Evolutionary conservation across 2,329 filamentous ascomycete species (phyloP), one percentile per base, ranked within the genome.

Genomic region (Atkinsonella texensis): DNA sequence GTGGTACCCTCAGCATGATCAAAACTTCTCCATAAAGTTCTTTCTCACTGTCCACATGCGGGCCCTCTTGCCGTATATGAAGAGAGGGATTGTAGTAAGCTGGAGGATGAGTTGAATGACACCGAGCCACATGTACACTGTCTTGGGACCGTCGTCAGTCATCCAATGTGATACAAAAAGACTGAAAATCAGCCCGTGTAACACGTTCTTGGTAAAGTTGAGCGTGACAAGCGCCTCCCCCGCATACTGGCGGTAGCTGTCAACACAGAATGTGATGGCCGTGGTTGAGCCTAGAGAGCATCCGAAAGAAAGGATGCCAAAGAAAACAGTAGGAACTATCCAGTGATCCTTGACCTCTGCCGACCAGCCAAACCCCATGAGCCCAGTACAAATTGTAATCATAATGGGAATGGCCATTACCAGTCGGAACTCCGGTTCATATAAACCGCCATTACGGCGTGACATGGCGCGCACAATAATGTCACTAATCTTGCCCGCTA

Each of bases 331-430:
- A 0, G 93, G 93, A 0, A 95, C 87, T 49, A 95, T 94, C 87
- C 87, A 97, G 20, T 77, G 74, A 60, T 96, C 81, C 23, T 74
- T 74, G 52, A 83, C 76, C 55, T 88, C 67, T 0, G 85, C 88
- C 10, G 85, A 89, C 93, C 91, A 97, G n/a, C 91, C 91, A 62
- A 93, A 97, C 2, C 89, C 91, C 83, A 96, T 95, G 15, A 97
- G 77, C 0, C 93, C 93, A 33, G 91, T 81, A 1, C 83, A 81
- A 0, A 90, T 96, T 3, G 82, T 81, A 50, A 96, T 61, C 1
- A 84, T 74, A 33, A 96, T 83, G 0, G 90, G 91, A 3, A 84
- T 68, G 0, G 82, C 87, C 91, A 97, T 95, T 43, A 95, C 77
- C 0, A 95, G 77, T 7, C 90, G 81, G 62, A 94, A 97, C 66